phyloP scores from a whole-genome alignment of 129 eudicot genomes.

The Arctium lappa region DNA sequence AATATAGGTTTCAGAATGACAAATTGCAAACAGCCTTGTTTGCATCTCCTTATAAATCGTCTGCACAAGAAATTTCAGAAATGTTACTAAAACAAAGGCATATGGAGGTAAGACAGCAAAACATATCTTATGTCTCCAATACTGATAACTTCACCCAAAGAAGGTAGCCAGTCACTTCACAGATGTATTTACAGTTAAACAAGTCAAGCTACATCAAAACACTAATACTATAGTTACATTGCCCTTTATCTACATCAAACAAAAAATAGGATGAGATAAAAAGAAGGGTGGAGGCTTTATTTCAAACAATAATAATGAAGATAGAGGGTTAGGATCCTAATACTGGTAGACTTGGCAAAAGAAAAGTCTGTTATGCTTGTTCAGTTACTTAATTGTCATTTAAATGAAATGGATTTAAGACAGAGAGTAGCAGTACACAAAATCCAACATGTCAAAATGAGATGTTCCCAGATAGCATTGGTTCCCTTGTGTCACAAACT shows the following conservation, averaged over 20 bases:
- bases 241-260: not conserved
- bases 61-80: conserved; percentile 49
- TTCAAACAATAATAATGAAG: not conserved
- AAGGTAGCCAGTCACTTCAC: not conserved
- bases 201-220: not conserved
- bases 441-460: no score
- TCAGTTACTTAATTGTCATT: not conserved
- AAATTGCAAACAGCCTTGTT: conserved; percentile 95
- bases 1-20: conserved; percentile 87
- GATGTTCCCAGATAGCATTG: no score
- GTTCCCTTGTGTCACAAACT: no score
- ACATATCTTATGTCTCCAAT: not conserved
- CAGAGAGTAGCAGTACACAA: no score
- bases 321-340: not conserved
- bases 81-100: not conserved
- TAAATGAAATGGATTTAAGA: no score
- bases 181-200: not conserved
- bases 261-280: not conserved
- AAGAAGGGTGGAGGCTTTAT: not conserved
- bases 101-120: not conserved
- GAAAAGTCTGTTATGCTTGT: not conserved
- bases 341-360: not conserved
- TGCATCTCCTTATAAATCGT: conserved; percentile 90
- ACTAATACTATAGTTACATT: not conserved
- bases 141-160: not conserved